Conservation (phyloP, 495 filamentous ascomycete genomes). For the Penicillium daleae region DNA sequence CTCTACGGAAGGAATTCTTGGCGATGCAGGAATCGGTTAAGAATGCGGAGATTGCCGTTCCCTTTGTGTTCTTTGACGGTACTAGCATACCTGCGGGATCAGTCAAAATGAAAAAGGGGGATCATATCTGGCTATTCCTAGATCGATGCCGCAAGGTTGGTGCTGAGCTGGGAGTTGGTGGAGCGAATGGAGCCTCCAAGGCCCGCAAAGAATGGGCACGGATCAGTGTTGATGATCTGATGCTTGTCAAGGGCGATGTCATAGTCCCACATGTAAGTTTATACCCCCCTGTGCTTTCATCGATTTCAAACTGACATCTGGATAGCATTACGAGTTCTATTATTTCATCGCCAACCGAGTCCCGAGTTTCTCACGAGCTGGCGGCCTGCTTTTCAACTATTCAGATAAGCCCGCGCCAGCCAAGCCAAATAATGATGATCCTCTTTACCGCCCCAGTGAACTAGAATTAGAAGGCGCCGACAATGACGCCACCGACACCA, state of each 20-base stretch:
- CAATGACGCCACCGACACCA: constrained; percentile 84
- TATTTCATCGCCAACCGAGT: constrained; percentile 94
- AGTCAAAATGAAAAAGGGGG: constrained; percentile 89
- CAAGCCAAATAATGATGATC: constrained; percentile 44
- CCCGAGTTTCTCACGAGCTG: constrained; percentile 61
- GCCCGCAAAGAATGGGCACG: constrained; percentile 79
- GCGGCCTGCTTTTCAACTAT: constrained; percentile 74
- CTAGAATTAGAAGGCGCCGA: constrained; percentile 71
- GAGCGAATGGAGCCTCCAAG: constrained; percentile 56
- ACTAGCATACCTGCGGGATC: constrained; percentile 86
- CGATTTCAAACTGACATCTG: constrained; percentile 23
- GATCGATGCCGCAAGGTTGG: constrained; percentile 89
- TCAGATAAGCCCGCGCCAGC: constrained; percentile 56
- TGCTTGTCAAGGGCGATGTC: constrained; percentile 88
- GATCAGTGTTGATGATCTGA: constrained; percentile 93
- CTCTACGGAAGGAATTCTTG: constrained; percentile 83
- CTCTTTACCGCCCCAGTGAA: constrained; percentile 50
- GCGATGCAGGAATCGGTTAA: constrained; percentile 84
- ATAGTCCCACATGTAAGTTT: constrained; percentile 90
- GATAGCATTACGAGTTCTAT: constrained; percentile 92
- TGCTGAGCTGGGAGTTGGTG: constrained; percentile 75
- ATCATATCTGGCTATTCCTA: constrained; percentile 86
- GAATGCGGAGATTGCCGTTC: constrained; percentile 84
- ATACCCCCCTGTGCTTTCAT: too few species aligned
- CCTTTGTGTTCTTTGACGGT: constrained; percentile 98